Evolutionary conservation across 768 basidiomycete genomes (phyloP), one percentile per base, ranked within the genome.

Genomic region (Tricholoma terreum): DNA sequence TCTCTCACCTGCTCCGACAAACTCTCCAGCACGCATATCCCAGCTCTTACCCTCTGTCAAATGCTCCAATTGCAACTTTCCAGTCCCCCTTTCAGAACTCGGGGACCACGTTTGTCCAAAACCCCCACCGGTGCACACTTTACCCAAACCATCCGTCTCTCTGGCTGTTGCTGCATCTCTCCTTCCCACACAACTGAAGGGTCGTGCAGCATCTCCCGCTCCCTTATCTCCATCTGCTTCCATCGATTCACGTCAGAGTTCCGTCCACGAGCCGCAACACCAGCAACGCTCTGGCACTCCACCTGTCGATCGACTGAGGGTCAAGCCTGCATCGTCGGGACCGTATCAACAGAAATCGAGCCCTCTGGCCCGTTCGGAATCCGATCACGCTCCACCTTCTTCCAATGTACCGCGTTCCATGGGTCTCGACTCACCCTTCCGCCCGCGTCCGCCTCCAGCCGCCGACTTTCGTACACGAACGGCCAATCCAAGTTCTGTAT

Each of bases 41-140:
- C 84, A 92, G 69, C 70, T 87, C 50, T 77, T 96, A 9, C 92
- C 94, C 5, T 78, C 85, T 2, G 87, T 94, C 58, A 95, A 89
- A 69, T 97, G 94, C 71, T 91, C 91, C 2, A 87, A 75, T 30
- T 97, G 94, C 68, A 75, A 76, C 63, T 74, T 76, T 8, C 83
- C 81, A 1, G 89, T 97, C 36, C 84, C 89, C 31, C 77, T 96
- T 34, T 73, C 79, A 48, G 79, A 85, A 46, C 84, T 96, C 34
- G 85, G 85, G 35, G 89, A 92, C 59, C 94, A 96, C 67, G 75
- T 84, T 67, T 97, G 94, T 70, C 61, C 77, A 6, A 70, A 77
- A 10, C 63, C 77, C 9, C 78, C 81, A 1, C 77, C 85, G 15
- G 67, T 77, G 9, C 78, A 83, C 49, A 66, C 71, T 14, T 65